These are phyloP conservation scores for Yarrowia alimentaria DNA, from an alignment of 805 yeast species.

Conservation along the genomic window DNA sequence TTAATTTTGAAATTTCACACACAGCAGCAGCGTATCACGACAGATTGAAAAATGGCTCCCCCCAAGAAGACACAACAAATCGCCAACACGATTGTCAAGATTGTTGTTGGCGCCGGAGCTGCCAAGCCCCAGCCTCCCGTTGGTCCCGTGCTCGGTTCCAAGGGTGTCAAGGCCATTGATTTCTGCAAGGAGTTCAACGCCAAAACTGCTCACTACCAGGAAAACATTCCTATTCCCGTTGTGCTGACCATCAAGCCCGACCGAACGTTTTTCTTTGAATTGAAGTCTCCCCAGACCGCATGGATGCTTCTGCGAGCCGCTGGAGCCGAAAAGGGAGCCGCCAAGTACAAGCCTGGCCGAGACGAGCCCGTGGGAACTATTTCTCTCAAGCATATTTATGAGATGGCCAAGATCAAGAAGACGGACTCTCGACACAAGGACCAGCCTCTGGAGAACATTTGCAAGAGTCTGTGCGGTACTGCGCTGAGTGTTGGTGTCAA, in stretches of 20 bases:
- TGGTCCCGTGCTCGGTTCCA: slow-evolving; percentile 97
- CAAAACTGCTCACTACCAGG: slow-evolving; percentile 79
- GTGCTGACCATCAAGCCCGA: slow-evolving; percentile 86
- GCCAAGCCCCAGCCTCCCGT: slow-evolving; percentile 99
- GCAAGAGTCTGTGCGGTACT: slow-evolving; percentile 78
- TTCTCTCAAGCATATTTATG: slow-evolving; percentile 86
- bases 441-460: slow-evolving; percentile 68
- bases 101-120: slow-evolving; percentile 94
- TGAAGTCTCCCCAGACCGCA: slow-evolving; percentile 89
- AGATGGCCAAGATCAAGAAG: slow-evolving; percentile 90
- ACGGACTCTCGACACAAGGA: slow-evolving; percentile 74
- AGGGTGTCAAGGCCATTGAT: slow-evolving; percentile 97
- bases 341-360: slow-evolving; percentile 54
- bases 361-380: slow-evolving; percentile 54
- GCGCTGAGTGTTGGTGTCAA: slow-evolving; percentile 88
- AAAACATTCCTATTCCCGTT: slow-evolving; percentile 90
- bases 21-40: too few relatives aligned
- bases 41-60: slow-evolving; percentile 2
- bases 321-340: slow-evolving; percentile 75
- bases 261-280: slow-evolving; percentile 78
- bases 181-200: slow-evolving; percentile 98
- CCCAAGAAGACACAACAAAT: slow-evolving; percentile 37
- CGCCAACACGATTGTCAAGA: slow-evolving; percentile 72
- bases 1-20: too few relatives aligned
- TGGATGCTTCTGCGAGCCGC: slow-evolving; percentile 82